Conservation (phyloP, 2,329 filamentous ascomycete genomes). For the Hortaea sp. region DNA sequence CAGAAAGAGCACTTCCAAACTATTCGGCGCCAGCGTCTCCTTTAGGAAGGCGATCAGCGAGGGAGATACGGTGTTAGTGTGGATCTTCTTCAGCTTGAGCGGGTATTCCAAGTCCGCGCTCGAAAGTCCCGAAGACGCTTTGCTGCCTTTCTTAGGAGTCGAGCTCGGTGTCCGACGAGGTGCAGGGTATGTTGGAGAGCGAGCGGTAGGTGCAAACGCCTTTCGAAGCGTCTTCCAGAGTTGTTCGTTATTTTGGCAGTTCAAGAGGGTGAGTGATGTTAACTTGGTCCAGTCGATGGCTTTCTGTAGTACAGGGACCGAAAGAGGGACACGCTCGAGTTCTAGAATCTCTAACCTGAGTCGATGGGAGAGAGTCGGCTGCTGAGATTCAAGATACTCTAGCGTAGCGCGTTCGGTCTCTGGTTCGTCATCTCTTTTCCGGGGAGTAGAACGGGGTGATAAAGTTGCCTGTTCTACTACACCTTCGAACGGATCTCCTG, state of each 20-base stretch:
- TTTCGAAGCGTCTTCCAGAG: constrained; percentile 64
- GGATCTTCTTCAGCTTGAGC: constrained; percentile 61
- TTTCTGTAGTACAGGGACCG: constrained; percentile 57
- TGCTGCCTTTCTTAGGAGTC: constrained; percentile 20
- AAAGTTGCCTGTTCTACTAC: neutral
- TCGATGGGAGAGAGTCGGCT: constrained; percentile 40
- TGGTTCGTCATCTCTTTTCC: neutral
- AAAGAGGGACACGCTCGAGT: constrained; percentile 65
- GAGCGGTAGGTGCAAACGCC: constrained; percentile 32
- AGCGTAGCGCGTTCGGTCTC: neutral
- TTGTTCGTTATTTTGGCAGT: constrained; percentile 61
- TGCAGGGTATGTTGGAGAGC: constrained; percentile 29
- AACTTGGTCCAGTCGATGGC: constrained; percentile 66
- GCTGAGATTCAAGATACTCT: neutral
- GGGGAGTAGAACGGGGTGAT: neutral
- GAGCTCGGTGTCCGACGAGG: constrained; percentile 18
- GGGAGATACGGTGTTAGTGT: constrained; percentile 62
- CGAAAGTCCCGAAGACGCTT: constrained; percentile 3
- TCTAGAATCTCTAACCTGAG: constrained; percentile 62
- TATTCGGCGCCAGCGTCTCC: constrained; percentile 67
- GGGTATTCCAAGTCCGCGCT: constrained; percentile 39
- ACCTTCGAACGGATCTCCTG: neutral
- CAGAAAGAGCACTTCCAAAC: constrained; percentile 67
- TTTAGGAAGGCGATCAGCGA: constrained; percentile 64
- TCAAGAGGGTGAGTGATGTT: constrained; percentile 62